A percentile compares a stretch with the other conserved stretches of the same genome.
Evolutionary conservation across 192 early-diverging fungal species (phyloP).

Genomic region (Coemansia sp.): DNA sequence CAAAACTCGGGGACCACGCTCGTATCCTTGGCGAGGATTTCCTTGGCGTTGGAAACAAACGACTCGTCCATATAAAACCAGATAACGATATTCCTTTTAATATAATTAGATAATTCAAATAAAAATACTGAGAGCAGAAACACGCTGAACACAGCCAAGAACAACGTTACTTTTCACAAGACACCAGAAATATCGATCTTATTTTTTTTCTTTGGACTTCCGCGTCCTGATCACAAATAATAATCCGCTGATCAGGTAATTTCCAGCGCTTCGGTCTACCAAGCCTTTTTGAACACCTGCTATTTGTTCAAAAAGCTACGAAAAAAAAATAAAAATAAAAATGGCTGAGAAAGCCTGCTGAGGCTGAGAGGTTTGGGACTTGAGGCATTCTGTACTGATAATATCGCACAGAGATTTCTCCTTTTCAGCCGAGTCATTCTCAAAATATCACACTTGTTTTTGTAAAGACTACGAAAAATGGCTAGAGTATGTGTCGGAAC

Average conservation of each 20-base stretch:
- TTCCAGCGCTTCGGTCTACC: too few species aligned
- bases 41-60: conserved; percentile 59
- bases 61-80: conserved; percentile 45
- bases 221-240: too few species aligned
- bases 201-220: not conserved
- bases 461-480: conserved; percentile 35
- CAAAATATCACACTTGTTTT: conserved; percentile 12
- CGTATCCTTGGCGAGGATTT: conserved; percentile 62
- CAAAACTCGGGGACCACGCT: conserved; percentile 70
- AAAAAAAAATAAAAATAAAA: not conserved
- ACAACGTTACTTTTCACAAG: too few species aligned
- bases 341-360: not conserved
- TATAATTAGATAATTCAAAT: not conserved
- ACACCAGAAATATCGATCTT: too few species aligned
- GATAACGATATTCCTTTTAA: not conserved
- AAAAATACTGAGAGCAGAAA: not conserved
- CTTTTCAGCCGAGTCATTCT: conserved; percentile 19
- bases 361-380: not conserved
- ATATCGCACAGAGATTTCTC: conserved; percentile 3
- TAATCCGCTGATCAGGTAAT: too few species aligned
- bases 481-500: conserved; percentile 42
- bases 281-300: not conserved
- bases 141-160: not conserved
- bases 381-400: not conserved
- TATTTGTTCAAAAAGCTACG: not conserved